A percentile compares a stretch with the other conserved stretches of the same genome.
phyloP scores from a whole-genome alignment of 139 green algal species.

The Volvox reticuliferus region DNA sequence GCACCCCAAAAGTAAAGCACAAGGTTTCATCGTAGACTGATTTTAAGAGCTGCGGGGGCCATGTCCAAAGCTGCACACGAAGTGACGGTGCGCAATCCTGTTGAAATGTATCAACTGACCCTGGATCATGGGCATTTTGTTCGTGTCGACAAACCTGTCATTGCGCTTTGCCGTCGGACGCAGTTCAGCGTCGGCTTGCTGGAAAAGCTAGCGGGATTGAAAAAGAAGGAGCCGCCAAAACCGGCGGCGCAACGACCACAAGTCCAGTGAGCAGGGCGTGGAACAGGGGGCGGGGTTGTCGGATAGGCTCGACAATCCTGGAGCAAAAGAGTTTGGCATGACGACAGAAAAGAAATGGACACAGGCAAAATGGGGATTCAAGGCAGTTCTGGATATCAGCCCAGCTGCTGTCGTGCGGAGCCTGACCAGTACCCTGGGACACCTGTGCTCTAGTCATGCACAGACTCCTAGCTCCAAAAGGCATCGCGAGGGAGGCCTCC shows the following conservation, averaged over 20 bases:
- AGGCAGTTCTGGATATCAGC: too few species aligned
- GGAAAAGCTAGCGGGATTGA: constrained; percentile 31
- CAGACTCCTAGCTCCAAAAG: too few species aligned
- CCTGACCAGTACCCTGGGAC: too few species aligned
- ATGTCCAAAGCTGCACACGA: neutral
- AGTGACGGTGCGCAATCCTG: constrained; percentile 3
- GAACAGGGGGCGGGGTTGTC: neutral
- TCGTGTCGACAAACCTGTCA: neutral
- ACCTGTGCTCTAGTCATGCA: too few species aligned
- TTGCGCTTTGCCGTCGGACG: neutral
- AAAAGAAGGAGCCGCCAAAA: constrained; percentile 42
- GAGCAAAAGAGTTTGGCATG: too few species aligned
- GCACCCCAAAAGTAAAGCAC: too few species aligned
- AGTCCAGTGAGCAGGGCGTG: neutral
- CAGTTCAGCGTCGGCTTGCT: constrained; percentile 41
- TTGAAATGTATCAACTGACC: neutral
- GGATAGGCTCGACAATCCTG: too few species aligned
- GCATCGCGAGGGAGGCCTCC: too few species aligned
- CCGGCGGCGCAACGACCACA: neutral
- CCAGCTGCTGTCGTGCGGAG: too few species aligned
- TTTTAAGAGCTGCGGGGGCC: neutral
- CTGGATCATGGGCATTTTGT: neutral
- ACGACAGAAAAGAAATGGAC: too few species aligned
- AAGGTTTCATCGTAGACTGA: too few species aligned
- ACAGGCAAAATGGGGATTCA: too few species aligned